Base-by-base conservation (phyloP, 108 stramenopile species). In the Cyclotella sp. region DNA sequence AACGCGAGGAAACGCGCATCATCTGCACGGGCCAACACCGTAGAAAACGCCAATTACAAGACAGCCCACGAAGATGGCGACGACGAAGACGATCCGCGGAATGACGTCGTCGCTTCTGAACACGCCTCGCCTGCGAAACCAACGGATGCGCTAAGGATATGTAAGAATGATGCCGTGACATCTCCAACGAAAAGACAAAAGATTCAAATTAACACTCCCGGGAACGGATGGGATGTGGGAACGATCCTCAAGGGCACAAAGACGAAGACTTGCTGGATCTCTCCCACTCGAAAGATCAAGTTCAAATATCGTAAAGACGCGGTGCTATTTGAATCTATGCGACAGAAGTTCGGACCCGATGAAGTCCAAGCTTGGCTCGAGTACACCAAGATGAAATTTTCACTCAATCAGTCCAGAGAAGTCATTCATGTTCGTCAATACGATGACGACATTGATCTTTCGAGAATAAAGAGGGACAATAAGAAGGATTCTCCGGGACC, bases 281-380 rank as follows among this genome's bases (percentile, higher is more conserved):
- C 68, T 18, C 68, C 68, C 28, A 30, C 2, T 16, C 49, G 68
- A 40, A 30, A 21, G 27, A 68, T 68, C 1, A 51, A 68, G 68
- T 68, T 68, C 52, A 68, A 13, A 40, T 39, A 40, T 18, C 52
- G 28, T n/a, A 11, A 27, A 18, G 26, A 29, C 18, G 68, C 68
- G 18, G 40, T 49, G 22, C 6, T 34, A 11, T 68, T 68, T 54
- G 68, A 68, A 68, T 16, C 28, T 49, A 29, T 68, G 10, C 26
- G 51, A 40, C 52, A 54, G 30, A 39, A 29, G 51, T 54, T 53
- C 16, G 51, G 68, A 21, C 0, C 51, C 28, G 51, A 68, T 28
- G 68, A 68, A 49, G 29, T 54, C 5, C 12, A 68, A 27, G 68
- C 68, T 30, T 68, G 68, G 68, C 51, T 26, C 26, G 68, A 68